Evolutionary conservation across 2,329 filamentous ascomycete genomes (phyloP), one percentile per base, ranked within the genome.

Genomic region (Phoma sp.): DNA sequence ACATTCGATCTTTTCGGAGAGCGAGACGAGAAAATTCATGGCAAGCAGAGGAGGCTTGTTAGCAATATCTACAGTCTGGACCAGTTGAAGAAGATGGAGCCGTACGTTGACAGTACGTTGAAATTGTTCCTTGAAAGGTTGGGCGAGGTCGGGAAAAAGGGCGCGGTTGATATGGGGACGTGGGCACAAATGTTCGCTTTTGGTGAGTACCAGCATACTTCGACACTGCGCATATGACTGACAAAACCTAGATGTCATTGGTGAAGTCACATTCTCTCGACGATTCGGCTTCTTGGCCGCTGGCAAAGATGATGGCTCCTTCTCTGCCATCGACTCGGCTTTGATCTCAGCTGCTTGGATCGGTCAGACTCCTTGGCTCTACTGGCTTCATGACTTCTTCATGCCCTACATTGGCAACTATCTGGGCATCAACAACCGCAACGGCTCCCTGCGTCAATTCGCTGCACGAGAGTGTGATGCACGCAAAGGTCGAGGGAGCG

Each of bases 171-270:
- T 50, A 65, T 77, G 60, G 75, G 68, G n/a, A 68, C 69, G 25
- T 77, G 75, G 74, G 58, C 73, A 19, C 74, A 77, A 43, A 67
- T 77, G 17, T 77, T 76, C 51, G 74, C 75, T n/a, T 77, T 77
- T 47, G 73, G 72, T 75, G 44, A 6, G 61, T 39, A 3, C 6
- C 8, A 1, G 1, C 12, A 2, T 15, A 3, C 12, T 13, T 31
- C 10, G 12, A 13, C 6, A 6, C n/a, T 15, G 4, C 7, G 6
- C 6, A 29, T 32, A 2, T 10, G 10, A 17, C 22, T 51, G 1
- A 44, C 17, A 13, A 1, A 4, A 13, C 27, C 12, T 19, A 74
- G 76, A 78, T 60, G 69, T 78, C 17, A 77, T 78, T 31, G 76
- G 76, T 24, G 74, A 76, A 56, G 61, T 78, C n/a, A 76, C 75